phyloP scores from a whole-genome alignment of 306 rosid genomes.

The Echinosophora koreensis region DNA sequence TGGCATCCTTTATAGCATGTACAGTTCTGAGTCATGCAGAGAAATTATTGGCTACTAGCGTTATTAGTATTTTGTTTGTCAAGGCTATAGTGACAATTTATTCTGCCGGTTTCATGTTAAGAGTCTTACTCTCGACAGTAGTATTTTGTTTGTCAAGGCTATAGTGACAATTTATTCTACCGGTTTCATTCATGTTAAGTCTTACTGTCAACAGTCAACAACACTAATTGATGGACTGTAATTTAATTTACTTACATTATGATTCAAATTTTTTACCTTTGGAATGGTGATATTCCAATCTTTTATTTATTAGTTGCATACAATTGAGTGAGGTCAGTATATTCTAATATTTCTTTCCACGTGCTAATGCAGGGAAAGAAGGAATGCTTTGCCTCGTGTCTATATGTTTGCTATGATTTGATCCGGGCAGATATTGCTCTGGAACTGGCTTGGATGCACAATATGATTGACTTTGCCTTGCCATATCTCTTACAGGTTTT shows the following conservation, averaged over 20 bases:
- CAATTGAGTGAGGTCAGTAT: neutral
- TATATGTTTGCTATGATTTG: slow-evolving; percentile 95
- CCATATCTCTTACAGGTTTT: slow-evolving; percentile 92
- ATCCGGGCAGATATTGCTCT: slow-evolving; percentile 86
- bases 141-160: slow-evolving; percentile 8
- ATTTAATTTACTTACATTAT: slow-evolving; percentile 23
- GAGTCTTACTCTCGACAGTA: neutral
- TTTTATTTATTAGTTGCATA: slow-evolving; percentile 1
- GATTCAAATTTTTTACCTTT: neutral
- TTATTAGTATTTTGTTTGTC: slow-evolving; percentile 4
- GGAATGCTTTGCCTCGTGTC: slow-evolving; percentile 98
- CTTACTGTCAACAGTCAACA: slow-evolving; percentile 19
- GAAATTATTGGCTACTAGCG: slow-evolving; percentile 33
- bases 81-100: slow-evolving; percentile 14
- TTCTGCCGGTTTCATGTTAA: slow-evolving; percentile 1
- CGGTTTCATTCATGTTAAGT: slow-evolving; percentile 23
- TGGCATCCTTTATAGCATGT: slow-evolving; percentile 19
- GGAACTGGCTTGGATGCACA: slow-evolving; percentile 97
- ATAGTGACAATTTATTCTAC: slow-evolving; percentile 6
- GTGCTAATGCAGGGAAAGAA: slow-evolving; percentile 91
- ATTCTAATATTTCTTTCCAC: slow-evolving; percentile 34
- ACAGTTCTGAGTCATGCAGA: slow-evolving; percentile 28
- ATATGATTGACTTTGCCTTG: slow-evolving; percentile 92
- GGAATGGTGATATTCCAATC: slow-evolving; percentile 26
- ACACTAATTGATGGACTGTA: slow-evolving; percentile 17